Conservation (phyloP, 2,329 filamentous ascomycete species). For the Aaosphaeria arxii region DNA sequence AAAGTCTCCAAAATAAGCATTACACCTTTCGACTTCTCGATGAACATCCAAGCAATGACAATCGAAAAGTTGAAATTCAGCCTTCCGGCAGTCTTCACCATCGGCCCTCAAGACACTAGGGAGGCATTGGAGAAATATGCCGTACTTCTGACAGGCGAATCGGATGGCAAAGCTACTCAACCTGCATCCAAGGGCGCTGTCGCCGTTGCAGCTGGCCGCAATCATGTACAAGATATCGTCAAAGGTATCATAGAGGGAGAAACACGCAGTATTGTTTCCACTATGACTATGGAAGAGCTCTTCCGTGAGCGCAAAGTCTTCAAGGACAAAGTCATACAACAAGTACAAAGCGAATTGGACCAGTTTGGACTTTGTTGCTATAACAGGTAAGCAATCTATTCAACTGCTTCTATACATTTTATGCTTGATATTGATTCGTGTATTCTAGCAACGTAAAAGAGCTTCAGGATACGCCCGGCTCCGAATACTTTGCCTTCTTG, state of each 20-base stretch:
- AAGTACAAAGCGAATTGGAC: constrained; percentile 75
- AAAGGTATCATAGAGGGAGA: constrained; percentile 90
- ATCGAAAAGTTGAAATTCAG: constrained; percentile 82
- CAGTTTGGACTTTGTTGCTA: constrained; percentile 69
- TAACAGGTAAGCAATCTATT: background rate
- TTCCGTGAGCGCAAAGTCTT: constrained; percentile 75
- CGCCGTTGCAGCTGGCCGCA: constrained; percentile 46
- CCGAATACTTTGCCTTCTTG: constrained; percentile 79
- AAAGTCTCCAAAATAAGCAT: constrained; percentile 51
- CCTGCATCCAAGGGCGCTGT: constrained; percentile 34
- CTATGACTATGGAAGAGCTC: constrained; percentile 92
- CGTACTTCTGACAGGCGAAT: constrained; percentile 68
- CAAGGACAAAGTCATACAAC: constrained; percentile 62
- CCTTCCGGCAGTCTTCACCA: constrained; percentile 80
- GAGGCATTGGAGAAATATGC: constrained; percentile 78
- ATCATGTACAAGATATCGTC: constrained; percentile 79
- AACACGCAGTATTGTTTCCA: constrained; percentile 76
- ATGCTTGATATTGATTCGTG: constrained; percentile 16
- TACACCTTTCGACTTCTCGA: constrained; percentile 76
- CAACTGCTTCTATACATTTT: no score
- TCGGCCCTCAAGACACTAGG: constrained; percentile 71
- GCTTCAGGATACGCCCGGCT: constrained; percentile 75
- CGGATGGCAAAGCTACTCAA: constrained; percentile 43
- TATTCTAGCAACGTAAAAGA: constrained; percentile 82
- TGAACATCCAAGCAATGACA: constrained; percentile 85